Conservation (phyloP, 495 filamentous ascomycete species). For the Penicillium salamii region DNA sequence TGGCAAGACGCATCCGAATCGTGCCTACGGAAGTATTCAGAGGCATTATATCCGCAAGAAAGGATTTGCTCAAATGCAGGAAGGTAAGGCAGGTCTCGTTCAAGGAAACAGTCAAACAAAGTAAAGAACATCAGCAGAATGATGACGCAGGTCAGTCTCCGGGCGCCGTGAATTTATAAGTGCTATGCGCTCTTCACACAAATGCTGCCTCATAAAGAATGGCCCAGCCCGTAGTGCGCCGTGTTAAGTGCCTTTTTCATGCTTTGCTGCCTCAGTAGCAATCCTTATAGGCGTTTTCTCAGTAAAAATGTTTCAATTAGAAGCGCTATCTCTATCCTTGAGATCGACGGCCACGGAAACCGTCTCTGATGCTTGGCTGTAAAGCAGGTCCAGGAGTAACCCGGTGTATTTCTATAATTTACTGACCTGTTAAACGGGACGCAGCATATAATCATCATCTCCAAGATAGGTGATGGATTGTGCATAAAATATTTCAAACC, state of each 20-base stretch:
- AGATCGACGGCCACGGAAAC: too few relatives aligned
- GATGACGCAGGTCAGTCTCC: background rate
- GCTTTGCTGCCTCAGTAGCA: too few relatives aligned
- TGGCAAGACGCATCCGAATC: background rate
- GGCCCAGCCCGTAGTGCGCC: background rate
- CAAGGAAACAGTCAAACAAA: too few relatives aligned
- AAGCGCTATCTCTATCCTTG: background rate
- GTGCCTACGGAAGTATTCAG: background rate
- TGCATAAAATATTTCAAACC: too few relatives aligned
- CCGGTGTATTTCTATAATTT: too few relatives aligned
- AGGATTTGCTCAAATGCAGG: background rate
- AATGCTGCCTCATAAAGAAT: background rate
- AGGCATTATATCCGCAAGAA: background rate
- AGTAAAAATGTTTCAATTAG: background rate
- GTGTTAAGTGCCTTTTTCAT: background rate
- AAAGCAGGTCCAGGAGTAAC: too few relatives aligned
- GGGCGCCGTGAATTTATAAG: background rate
- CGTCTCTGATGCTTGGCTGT: too few relatives aligned
- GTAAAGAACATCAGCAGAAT: background rate
- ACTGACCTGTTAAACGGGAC: too few relatives aligned
- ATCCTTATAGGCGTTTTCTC: too few relatives aligned
- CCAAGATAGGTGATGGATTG: too few relatives aligned
- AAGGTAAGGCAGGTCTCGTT: background rate
- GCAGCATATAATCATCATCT: too few relatives aligned
- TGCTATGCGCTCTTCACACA: background rate